Evolutionary conservation across 805 yeast genomes (phyloP), one percentile per base, ranked within the genome.

Genomic region (Candida dajiaensis): DNA sequence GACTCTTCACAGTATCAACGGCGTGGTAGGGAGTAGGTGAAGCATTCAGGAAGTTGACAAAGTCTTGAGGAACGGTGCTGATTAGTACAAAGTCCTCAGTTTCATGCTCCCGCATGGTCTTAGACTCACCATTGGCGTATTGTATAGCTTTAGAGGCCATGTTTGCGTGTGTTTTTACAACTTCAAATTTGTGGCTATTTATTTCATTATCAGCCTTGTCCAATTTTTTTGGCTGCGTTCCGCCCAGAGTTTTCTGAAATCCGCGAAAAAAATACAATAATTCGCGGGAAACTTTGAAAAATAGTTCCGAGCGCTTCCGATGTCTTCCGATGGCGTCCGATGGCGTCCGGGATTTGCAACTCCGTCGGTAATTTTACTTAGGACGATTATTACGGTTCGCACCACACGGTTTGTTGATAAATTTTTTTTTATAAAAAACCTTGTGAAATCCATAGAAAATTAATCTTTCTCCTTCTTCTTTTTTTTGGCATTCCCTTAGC

Each of bases 21-120:
- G 89, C 96, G 65, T 94, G 98, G 64, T 89, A 92, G 0, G 98
- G 98, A 0, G 98, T 83, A 16, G 97, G 98, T 0, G 96, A 84
- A 4, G 75, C 72, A 67, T 89, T 89, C 50, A 94, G 83, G 61
- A 85, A 92, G 39, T 78, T 72, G 42, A 90, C 70, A 58, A 90
- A 88, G 41, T 83, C 87, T 52, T 56, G 3, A 63, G 62, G 45
- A 11, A 18, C 19, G 11, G 46, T 37, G 33, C 28, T 35, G 21
- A 50, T 50, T 49, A 49, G 54, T 49, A 46, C 50, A 22, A 38
- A 44, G 23, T 42, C 49, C 20, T 37, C 38, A 15, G 25, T 18
- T 4, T 23, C 21, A 15, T 19, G 28, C 20, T 35, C 23, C 16
- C 18, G 15, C 39, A 13, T 19, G 18, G 12, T 9, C 6, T 6